Base-by-base conservation (phyloP, 2,329 filamentous ascomycete genomes). In the Hymenoscyphus scutula region DNA sequence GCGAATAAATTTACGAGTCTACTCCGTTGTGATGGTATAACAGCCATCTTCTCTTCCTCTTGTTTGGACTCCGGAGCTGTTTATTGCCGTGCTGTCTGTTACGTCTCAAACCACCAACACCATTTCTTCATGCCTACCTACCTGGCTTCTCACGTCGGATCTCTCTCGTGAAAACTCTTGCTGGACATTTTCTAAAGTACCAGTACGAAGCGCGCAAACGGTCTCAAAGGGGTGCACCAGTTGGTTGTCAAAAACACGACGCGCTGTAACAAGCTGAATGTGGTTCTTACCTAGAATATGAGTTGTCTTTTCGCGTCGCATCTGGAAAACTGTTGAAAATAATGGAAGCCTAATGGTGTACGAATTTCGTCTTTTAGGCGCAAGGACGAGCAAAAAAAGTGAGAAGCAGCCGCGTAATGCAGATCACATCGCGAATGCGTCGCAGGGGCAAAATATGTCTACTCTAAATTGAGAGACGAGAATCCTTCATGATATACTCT, bases 401-500 rank as follows among this genome's bases (percentile, higher is more conserved):
- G n/a, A n/a, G n/a, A n/a, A 15, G 34, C 45, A 19, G 45, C 45
- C 45, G 45, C 45, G 19, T 51, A 51, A 51, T 51, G 19, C 19
- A 51, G 5, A 51, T 51, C 45, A 51, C 45, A 5, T 25, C 45
- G 10, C 19, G 45, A 23, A 51, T 27, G 23, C 8, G n/a, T 8
- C 19, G 19, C 5, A 19, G 45, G 45, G 45, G 45, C 8, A 25
- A 25, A 51, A 51, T 25, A 25, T 54, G 53, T 54, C 53, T 54
- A 19, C 53, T 54, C 25, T 54, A 54, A 13, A 54, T 54, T 54
- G 17, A 54, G 53, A 54, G 53, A 32, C 25, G 17, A 32, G 13
- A 54, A 8, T 54, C 27, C 53, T 54, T 54, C 53, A 30, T 54
- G 25, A 51, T 30, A 54, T 54, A 32, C 27, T 54, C 53, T 54